These are phyloP conservation scores for Ophiostoma triangulosporum DNA, from an alignment of 2,329 filamentous ascomycete genomes.

Conservation along the genomic window DNA sequence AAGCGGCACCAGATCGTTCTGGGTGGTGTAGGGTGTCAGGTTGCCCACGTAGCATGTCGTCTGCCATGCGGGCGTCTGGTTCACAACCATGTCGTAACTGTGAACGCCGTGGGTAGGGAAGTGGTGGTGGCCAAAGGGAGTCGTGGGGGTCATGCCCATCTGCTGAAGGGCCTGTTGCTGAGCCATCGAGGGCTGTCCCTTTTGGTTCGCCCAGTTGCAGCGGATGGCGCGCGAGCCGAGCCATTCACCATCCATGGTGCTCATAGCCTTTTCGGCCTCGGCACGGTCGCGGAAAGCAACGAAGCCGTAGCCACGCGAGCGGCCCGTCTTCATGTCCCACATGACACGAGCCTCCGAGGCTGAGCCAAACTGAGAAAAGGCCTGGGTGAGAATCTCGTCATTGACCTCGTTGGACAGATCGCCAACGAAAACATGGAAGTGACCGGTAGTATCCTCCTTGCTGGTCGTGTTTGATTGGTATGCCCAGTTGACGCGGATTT, in stretches of 20 bases:
- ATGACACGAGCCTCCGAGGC: conserved; percentile 97
- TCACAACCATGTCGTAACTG: conserved; percentile 93
- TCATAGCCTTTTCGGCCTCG: conserved; percentile 91
- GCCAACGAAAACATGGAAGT: conserved; percentile 98
- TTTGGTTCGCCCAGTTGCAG: conserved; percentile 99
- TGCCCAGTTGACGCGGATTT: conserved; percentile 98
- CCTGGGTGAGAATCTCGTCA: conserved; percentile 83
- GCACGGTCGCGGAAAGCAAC: conserved; percentile 89
- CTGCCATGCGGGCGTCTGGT: conserved; percentile 94
- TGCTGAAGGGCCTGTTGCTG: conserved; percentile 95
- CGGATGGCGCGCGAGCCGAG: conserved; percentile 94
- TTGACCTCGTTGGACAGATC: conserved; percentile 98
- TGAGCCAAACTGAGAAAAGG: conserved; percentile 88
- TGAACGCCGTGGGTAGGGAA: conserved; percentile 94
- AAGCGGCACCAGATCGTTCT: conserved; percentile 89
- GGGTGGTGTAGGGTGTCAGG: conserved; percentile 86
- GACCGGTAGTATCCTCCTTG: conserved; percentile 96
- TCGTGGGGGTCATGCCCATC: conserved; percentile 97
- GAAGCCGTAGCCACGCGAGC: conserved; percentile 94
- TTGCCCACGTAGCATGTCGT: conserved; percentile 98
- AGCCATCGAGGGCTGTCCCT: conserved; percentile 96
- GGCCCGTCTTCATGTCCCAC: conserved; percentile 99
- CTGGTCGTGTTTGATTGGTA: conserved; percentile 90
- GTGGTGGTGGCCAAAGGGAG: conserved; percentile 91
- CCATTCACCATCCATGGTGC: conserved; percentile 98